Evolutionary conservation across 495 filamentous ascomycete species (phyloP).

Genomic region (Acidiella bohemica): DNA sequence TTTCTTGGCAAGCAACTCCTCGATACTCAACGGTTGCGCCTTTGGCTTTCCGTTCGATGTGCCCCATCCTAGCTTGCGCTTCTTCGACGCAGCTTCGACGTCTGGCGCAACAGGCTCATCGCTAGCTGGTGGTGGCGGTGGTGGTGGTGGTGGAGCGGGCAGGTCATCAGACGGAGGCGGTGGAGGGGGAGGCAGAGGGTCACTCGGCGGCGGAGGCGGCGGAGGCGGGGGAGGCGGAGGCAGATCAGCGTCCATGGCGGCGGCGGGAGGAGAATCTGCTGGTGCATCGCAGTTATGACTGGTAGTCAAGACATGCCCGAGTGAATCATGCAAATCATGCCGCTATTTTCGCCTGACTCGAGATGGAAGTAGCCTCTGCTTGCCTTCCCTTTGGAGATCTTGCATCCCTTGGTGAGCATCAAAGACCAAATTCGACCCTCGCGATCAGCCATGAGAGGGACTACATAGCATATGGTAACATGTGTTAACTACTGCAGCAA

Average conservation of each 20-base stretch:
- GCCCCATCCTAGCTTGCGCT: slow-evolving; percentile 45
- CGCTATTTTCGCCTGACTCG: too few relatives aligned
- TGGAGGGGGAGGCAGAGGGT: not conserved
- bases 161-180: not conserved
- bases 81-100: slow-evolving; percentile 33
- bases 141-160: slow-evolving; percentile 23
- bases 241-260: not conserved
- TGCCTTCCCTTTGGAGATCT: too few relatives aligned
- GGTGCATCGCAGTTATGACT: too few relatives aligned
- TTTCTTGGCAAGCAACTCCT: slow-evolving; percentile 66
- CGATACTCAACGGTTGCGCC: slow-evolving; percentile 53
- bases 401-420: too few relatives aligned
- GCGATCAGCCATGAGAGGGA: too few relatives aligned
- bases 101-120: slow-evolving; percentile 42
- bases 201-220: not conserved
- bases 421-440: too few relatives aligned
- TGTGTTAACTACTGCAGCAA: too few relatives aligned
- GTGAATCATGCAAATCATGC: too few relatives aligned
- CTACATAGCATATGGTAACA: too few relatives aligned
- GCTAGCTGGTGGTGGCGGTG: slow-evolving; percentile 37
- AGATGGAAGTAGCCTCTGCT: too few relatives aligned
- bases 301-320: too few relatives aligned
- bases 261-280: not conserved
- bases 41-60: slow-evolving; percentile 29
- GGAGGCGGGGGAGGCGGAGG: not conserved